Evolutionary conservation across 768 basidiomycete genomes (phyloP).

Genomic region (Amanita rimosa): DNA sequence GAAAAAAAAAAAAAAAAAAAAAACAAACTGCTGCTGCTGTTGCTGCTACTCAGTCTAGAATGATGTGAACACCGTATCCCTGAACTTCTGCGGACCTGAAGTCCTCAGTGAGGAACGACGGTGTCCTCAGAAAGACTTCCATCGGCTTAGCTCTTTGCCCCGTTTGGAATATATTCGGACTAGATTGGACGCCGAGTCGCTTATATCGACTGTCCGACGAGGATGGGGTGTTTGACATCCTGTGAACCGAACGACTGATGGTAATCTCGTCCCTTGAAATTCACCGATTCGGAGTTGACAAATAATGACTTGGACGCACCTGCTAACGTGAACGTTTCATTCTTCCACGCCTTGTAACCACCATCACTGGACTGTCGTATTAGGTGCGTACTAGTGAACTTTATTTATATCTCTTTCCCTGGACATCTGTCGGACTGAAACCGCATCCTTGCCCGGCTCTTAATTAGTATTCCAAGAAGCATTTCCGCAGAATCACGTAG

Average conservation of each 20-base stretch:
- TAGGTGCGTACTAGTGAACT: conserved; percentile 16
- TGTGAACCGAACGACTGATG: conserved; percentile 11
- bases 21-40: no score
- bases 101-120: background rate
- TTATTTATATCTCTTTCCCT: conserved; percentile 23
- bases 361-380: conserved; percentile 24
- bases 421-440: conserved; percentile 22
- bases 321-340: conserved; percentile 20
- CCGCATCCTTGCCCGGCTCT: conserved; percentile 20
- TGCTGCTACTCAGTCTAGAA: no score
- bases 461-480: conserved; percentile 13
- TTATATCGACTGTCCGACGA: conserved; percentile 28
- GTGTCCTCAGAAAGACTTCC: background rate
- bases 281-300: conserved; percentile 21
- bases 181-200: conserved; percentile 25
- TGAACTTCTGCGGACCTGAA: background rate
- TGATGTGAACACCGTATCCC: background rate
- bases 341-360: conserved; percentile 33
- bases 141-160: background rate
- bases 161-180: conserved; percentile 14
- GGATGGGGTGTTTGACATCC: conserved; percentile 15
- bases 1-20: no score
- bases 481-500: conserved; percentile 4
- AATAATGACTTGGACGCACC: conserved; percentile 13
- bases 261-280: conserved; percentile 20